These are phyloP conservation scores for Durusdinium trenchii DNA, from an alignment of 73 alveolate genomes.

Conservation along the genomic window DNA sequence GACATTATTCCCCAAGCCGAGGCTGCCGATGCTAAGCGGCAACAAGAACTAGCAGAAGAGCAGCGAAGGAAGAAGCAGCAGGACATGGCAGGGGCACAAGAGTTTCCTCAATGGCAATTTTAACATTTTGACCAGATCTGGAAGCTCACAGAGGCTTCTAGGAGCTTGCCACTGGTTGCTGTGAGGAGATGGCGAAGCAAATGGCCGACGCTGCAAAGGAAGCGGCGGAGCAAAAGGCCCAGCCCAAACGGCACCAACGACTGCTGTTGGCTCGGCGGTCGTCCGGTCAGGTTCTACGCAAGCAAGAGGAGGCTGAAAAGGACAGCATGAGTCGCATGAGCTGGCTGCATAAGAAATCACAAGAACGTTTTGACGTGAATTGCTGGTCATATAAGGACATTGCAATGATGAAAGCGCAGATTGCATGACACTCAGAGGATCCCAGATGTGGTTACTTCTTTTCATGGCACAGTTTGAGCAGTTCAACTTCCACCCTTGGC, in stretches of 20 bases:
- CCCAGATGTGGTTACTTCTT: too few relatives aligned
- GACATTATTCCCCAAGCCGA: too few relatives aligned
- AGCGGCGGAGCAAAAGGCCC: slow-evolving; percentile 76
- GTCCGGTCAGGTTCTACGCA: slow-evolving; percentile 26
- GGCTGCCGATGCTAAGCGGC: slow-evolving; percentile 71
- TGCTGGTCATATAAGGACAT: slow-evolving; percentile 21
- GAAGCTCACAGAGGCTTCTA: background rate
- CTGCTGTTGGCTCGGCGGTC: background rate
- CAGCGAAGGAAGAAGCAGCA: slow-evolving; percentile 62
- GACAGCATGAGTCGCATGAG: background rate
- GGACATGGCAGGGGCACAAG: background rate
- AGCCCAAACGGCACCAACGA: background rate
- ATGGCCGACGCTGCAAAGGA: slow-evolving; percentile 81
- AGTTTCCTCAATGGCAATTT: background rate
- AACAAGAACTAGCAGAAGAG: slow-evolving; percentile 52
- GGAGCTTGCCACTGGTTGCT: background rate
- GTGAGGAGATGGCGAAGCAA: slow-evolving; percentile 80
- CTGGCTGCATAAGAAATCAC: background rate
- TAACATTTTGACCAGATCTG: background rate
- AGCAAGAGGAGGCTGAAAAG: slow-evolving; percentile 86
- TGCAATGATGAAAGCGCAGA: slow-evolving; percentile 88
- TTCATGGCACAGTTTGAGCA: too few relatives aligned
- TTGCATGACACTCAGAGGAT: background rate
- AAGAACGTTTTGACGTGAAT: background rate
- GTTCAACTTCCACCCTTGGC: too few relatives aligned